Percentiles rank a stretch among this genome's conserved stretches.
Conservation (phyloP, 257 asterid genomes). For the Jacaranda copaia region DNA sequence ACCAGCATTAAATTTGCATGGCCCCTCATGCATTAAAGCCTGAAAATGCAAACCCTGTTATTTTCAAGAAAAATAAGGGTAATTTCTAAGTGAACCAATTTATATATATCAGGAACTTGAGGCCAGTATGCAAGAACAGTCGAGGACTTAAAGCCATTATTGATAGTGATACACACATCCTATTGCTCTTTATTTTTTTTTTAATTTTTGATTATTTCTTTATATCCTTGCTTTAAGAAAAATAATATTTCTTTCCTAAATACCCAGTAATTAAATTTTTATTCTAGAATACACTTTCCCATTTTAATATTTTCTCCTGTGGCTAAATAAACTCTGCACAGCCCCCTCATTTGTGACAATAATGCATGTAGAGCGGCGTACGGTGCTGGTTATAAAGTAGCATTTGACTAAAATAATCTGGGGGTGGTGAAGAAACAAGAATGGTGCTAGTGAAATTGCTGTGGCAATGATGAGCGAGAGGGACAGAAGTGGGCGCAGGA, state of each 20-base stretch:
- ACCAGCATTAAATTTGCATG: slow-evolving; percentile 58
- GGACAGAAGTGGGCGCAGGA: slow-evolving; percentile 62
- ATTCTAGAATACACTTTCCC: not conserved
- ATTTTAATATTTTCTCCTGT: not conserved
- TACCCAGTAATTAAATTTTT: not conserved
- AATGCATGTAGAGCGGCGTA: slow-evolving; percentile 50
- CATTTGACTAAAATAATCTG: slow-evolving; percentile 49
- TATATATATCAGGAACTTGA: slow-evolving; percentile 51
- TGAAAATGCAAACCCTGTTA: slow-evolving; percentile 44
- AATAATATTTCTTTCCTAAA: not conserved
- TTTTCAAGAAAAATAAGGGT: slow-evolving; percentile 44
- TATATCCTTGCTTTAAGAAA: slow-evolving; percentile 34
- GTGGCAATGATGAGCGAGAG: slow-evolving; percentile 68
- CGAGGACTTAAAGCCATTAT: slow-evolving; percentile 31
- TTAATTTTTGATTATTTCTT: slow-evolving; percentile 3
- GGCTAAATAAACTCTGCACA: not conserved
- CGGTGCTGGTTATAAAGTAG: slow-evolving; percentile 36
- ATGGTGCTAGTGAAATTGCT: slow-evolving; percentile 37
- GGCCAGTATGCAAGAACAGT: slow-evolving; percentile 49
- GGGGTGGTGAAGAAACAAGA: slow-evolving; percentile 31
- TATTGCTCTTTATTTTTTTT: slow-evolving; percentile 31
- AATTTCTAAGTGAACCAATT: slow-evolving; percentile 30
- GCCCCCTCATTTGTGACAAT: slow-evolving; percentile 16
- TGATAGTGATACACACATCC: slow-evolving; percentile 46
- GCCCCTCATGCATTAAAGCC: slow-evolving; percentile 69